Percentiles rank a stretch among this genome's conserved stretches.
Conservation (phyloP, 371 early-diverging fungal genomes). For the Lichtheimia hyalospora region DNA sequence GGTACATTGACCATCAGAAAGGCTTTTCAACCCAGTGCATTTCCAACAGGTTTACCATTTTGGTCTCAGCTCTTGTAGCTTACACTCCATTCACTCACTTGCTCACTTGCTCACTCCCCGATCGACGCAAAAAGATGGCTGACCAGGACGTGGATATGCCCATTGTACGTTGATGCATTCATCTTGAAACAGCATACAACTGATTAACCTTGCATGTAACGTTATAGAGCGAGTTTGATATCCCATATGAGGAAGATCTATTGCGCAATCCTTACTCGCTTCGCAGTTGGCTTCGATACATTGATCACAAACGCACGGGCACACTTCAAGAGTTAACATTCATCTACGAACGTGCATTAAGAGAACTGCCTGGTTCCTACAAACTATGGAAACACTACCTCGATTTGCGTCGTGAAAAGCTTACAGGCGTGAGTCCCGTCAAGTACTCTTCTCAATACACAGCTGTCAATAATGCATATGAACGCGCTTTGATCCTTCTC, state of each 20-base stretch:
- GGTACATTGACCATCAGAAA: too few species aligned
- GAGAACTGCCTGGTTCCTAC: conserved; percentile 89
- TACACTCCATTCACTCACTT: too few species aligned
- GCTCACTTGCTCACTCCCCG: too few species aligned
- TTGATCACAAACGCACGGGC: conserved; percentile 78
- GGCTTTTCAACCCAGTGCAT: too few species aligned
- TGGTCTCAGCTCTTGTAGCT: too few species aligned
- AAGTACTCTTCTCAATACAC: conserved; percentile 58
- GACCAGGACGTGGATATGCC: conserved; percentile 1
- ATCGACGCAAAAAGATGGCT: neutral
- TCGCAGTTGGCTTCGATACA: conserved; percentile 87
- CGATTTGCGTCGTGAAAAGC: conserved; percentile 63
- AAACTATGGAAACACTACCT: conserved; percentile 94
- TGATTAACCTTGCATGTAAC: neutral
- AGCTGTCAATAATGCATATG: conserved; percentile 75
- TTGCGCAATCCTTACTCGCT: conserved; percentile 81
- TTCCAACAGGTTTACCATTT: too few species aligned
- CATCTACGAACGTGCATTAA: conserved; percentile 87
- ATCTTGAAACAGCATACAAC: neutral
- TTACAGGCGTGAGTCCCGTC: conserved; percentile 53
- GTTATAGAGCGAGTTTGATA: conserved; percentile 64
- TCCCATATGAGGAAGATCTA: conserved; percentile 91
- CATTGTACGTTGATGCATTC: neutral
- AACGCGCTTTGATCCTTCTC: conserved; percentile 81
- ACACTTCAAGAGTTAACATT: conserved; percentile 51